phyloP scores from a whole-genome alignment of 1,284 basidiomycete species.

The Irpex lacteus region DNA sequence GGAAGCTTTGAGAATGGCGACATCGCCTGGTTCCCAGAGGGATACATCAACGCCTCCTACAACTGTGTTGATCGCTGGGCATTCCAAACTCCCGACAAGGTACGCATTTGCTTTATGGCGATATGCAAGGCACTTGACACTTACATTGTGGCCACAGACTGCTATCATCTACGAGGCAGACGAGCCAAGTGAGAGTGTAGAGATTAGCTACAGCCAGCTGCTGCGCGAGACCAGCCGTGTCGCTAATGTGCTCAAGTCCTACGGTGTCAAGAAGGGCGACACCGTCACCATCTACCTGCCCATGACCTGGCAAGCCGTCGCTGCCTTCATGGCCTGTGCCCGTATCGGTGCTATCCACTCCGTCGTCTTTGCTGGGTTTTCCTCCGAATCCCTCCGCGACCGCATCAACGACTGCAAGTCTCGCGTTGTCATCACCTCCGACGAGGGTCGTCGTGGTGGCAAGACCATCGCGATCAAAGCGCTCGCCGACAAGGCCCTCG shows the following conservation, averaged over 20 bases:
- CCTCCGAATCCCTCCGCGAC: constrained; percentile 94
- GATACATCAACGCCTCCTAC: constrained; percentile 88
- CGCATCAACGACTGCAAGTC: constrained; percentile 90
- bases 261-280: constrained; percentile 96
- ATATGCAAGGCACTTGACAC: too few relatives aligned
- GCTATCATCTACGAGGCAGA: constrained; percentile 99
- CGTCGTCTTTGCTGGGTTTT: constrained; percentile 99
- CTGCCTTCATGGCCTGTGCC: constrained; percentile 95
- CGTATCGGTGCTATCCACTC: constrained; percentile 97
- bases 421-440: constrained; percentile 91
- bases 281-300: constrained; percentile 90
- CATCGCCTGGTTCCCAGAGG: constrained; percentile 94
- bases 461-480: constrained; percentile 95
- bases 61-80: constrained; percentile 98
- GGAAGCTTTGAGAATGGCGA: constrained; percentile 88
- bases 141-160: constrained; percentile 38
- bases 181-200: constrained; percentile 80
- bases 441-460: constrained; percentile 94
- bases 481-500: constrained; percentile 92
- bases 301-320: constrained; percentile 92
- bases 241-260: constrained; percentile 89
- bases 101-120: constrained; percentile 22
- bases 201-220: constrained; percentile 83
- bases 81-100: constrained; percentile 88
- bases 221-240: constrained; percentile 87